Percentiles rank a stretch among this genome's conserved stretches.
Evolutionary conservation across 164 flowering plant genomes (phyloP).

Genomic region (Magnolia officinalis): DNA sequence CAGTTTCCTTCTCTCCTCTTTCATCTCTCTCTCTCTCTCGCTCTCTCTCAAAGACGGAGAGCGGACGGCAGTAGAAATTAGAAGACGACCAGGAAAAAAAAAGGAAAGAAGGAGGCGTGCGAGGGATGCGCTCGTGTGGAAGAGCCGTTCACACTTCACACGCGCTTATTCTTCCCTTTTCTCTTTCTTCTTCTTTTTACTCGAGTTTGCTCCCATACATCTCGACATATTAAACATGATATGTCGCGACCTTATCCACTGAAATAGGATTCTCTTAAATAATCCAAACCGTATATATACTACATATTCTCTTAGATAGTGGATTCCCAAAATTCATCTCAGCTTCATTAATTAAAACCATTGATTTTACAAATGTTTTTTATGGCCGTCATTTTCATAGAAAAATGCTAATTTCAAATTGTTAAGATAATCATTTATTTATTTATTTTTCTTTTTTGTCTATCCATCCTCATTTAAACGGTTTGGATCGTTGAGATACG

Average conservation of each 20-base stretch:
- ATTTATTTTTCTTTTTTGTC: too few relatives aligned
- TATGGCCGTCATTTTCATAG: neutral
- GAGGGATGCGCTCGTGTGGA: neutral
- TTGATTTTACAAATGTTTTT: neutral
- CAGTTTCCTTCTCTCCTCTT: neutral
- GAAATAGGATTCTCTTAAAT: neutral
- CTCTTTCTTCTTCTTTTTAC: neutral
- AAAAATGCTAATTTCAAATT: neutral
- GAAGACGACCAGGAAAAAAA: neutral
- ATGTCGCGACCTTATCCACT: too few relatives aligned
- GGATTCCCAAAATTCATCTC: too few relatives aligned
- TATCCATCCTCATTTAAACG: too few relatives aligned
- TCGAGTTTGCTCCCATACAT: neutral
- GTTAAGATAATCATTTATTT: too few relatives aligned
- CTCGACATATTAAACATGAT: too few relatives aligned
- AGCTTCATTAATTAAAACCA: neutral
- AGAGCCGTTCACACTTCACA: neutral
- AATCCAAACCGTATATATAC: too few relatives aligned
- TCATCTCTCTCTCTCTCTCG: neutral
- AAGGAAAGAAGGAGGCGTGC: neutral
- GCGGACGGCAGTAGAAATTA: neutral
- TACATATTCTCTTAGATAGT: too few relatives aligned
- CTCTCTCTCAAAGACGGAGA: neutral
- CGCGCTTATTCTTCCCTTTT: neutral
- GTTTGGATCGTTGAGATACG: too few relatives aligned